A percentile compares a stretch with the other conserved stretches of the same genome.
phyloP scores from a whole-genome alignment of 345 rosid genomes.

The Isatis tinctoria region DNA sequence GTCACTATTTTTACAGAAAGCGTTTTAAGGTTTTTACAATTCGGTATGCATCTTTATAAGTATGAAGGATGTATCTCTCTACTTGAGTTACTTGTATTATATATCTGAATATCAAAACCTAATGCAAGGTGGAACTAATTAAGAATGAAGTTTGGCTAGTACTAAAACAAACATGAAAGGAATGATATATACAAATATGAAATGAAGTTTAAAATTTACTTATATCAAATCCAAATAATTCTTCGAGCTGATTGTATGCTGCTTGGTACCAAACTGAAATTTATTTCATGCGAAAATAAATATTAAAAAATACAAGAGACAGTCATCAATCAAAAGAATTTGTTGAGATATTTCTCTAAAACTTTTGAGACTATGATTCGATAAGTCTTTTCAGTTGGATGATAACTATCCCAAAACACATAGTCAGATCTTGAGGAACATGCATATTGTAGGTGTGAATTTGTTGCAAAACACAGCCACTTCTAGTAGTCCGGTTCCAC shows the following conservation, averaged over 20 bases:
- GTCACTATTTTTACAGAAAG: background rate
- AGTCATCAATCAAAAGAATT: background rate
- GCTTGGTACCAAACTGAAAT: background rate
- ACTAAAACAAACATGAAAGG: background rate
- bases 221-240: background rate
- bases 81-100: background rate
- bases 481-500: constrained; percentile 57
- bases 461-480: constrained; percentile 38
- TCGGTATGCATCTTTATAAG: background rate
- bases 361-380: background rate
- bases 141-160: background rate
- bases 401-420: constrained; percentile 63
- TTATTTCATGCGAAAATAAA: background rate
- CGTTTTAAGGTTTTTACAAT: background rate
- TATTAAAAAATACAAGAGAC: background rate
- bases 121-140: background rate
- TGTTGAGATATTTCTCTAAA: background rate
- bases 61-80: background rate
- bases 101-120: background rate
- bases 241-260: background rate
- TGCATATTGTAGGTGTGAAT: constrained; percentile 17
- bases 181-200: background rate
- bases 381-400: constrained; percentile 53
- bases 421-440: constrained; percentile 42
- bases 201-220: background rate